Evolutionary conservation across 108 stramenopile species (phyloP).

Genomic region (Pseudonitzschia multiseries): DNA sequence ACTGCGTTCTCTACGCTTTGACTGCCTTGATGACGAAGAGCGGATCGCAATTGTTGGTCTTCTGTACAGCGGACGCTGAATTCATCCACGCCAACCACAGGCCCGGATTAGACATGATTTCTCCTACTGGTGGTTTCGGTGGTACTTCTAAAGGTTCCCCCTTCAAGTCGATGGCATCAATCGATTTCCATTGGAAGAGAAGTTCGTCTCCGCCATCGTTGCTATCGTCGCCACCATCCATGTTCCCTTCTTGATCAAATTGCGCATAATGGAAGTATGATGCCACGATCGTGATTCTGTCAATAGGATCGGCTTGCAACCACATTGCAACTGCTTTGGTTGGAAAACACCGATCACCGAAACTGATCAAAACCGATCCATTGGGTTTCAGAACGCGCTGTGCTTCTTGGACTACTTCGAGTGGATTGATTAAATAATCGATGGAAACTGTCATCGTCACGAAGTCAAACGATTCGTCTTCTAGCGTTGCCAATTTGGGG

Average conservation of each 20-base stretch:
- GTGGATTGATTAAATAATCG: constrained; percentile 70
- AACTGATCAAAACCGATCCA: constrained; percentile 62
- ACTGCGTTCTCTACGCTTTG: constrained; percentile 18
- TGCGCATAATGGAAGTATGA: constrained; percentile 68
- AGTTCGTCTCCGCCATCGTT: constrained; percentile 15
- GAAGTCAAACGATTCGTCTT: constrained; percentile 64
- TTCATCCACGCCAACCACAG: constrained; percentile 63
- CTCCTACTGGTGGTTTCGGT: constrained; percentile 43
- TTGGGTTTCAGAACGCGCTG: constrained; percentile 67
- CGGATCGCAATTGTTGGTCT: constrained; percentile 60
- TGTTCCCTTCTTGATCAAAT: neutral
- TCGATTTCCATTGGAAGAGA: constrained; percentile 40
- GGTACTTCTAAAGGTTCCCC: constrained; percentile 39
- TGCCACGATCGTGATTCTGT: constrained; percentile 63
- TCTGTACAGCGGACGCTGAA: constrained; percentile 54
- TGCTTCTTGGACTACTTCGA: constrained; percentile 73
- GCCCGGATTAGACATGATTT: constrained; percentile 56
- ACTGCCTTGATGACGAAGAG: constrained; percentile 76
- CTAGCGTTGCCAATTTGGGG: constrained; percentile 36
- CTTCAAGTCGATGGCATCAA: constrained; percentile 69
- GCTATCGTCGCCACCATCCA: constrained; percentile 1
- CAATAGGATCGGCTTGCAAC: constrained; percentile 78
- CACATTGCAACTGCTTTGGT: constrained; percentile 84
- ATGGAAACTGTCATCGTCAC: constrained; percentile 71
- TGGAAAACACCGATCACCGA: constrained; percentile 76